Base-by-base conservation (phyloP, 2,329 filamentous ascomycete species). In the Canariomyces notabilis region DNA sequence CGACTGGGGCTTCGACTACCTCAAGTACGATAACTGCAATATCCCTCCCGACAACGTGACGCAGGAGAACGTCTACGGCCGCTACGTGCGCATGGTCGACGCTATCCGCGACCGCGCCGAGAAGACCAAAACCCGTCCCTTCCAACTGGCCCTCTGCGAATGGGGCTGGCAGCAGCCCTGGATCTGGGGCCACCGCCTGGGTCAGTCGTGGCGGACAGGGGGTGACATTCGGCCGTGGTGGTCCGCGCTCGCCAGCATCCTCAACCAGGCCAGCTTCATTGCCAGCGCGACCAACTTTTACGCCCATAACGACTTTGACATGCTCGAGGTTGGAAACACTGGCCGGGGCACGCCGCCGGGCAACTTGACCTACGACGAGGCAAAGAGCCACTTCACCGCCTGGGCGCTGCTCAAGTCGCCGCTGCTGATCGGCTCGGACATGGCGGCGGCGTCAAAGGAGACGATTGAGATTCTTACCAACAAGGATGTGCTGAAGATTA, bases 21-120 rank as follows among this genome's bases (percentile, higher is more conserved):
- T 51, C 49, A 51, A 51, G 35, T 49, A 51, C 39, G 49, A 51
- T 39, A 51, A 51, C 36, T 51, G 49, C 39, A 46, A 49, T 39
- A 49, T 51, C 15, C 49, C 49, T 6, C 46, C 43, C 16, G 46
- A 51, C 32, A 49, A 43, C 42, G 42, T 46, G 14, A 51, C 46
- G 12, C 29, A 46, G 31, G 46, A 49, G 34, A 49, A 51, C 35
- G 38, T 46, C 22, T 49, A 43, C 20, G 42, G 42, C 1, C 46
- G 46, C 9, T 49, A 46, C 20, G 22, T 15, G 31, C 49, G 46
- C 29, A 46, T 46, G 45, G 9, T 19, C 15, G 39, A 48, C 23
- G 49, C 46, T 18, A 49, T 48, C 26, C 20, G 22, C 4, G 29
- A 38, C 1, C 42, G 20, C 9, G 37, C 42, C 22, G 19, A 26